Base-by-base conservation (phyloP, 352 stramenopile species). In the Elongisporangium anandrum region DNA sequence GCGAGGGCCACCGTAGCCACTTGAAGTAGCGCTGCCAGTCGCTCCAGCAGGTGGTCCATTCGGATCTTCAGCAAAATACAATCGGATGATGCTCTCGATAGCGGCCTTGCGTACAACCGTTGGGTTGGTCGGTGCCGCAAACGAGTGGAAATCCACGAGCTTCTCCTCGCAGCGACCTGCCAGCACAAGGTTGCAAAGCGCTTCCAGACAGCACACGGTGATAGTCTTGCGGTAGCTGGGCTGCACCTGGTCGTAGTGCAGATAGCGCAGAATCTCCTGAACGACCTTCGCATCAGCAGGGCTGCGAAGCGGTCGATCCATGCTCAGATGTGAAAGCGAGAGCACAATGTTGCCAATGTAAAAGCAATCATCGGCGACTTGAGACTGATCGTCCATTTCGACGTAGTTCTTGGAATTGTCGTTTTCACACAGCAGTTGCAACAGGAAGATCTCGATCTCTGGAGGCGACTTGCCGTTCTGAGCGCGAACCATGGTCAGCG, bases 391-490 rank as follows among this genome's bases (percentile, higher is more conserved):
- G 57, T 86, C 83, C 83, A 93, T 93, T 62, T 94, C 81, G 29
- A 94, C 82, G 50, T 93, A 94, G 58, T 94, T 94, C 59, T 94
- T 93, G 50, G 85, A 94, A 65, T 94, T 94, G 71, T 94, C 85
- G 58, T 94, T 94, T 56, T 94, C 83, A 21, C 56, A 79, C 19
- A 94, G 76, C 41, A 94, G 57, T 56, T 94, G 83, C 23, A 94
- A 54, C 57, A 94, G 52, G 47, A 94, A 94, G 0, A 65, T 76
- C 52, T 93, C 85, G 29, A 94, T 92, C 63, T 94, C 85, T 0
- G 76, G 64, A 4, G 85, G 85, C 0, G 83, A 87, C 53, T 89
- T 88, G 54, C 81, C 80, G 55, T 91, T 94, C 62, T 91, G 83
- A 0, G 83, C 81, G 15, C 72, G 83, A 21, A 94, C 77, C 70